Base-by-base conservation (phyloP, 148 eudicot genomes). In the Simmondsia chinensis region DNA sequence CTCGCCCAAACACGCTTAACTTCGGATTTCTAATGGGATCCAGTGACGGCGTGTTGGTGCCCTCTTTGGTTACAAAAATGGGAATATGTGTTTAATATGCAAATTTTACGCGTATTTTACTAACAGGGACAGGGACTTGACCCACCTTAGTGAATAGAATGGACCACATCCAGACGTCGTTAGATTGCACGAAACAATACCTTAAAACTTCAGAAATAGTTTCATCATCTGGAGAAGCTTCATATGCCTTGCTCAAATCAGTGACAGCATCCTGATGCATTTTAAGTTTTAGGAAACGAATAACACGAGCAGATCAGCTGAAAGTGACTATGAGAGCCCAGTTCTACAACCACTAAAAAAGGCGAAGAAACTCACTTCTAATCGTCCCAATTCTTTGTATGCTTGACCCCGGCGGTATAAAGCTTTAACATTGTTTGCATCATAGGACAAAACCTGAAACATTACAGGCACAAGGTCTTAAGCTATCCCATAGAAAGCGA, bases 381-480 rank as follows among this genome's bases (percentile, higher is more conserved):
- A 39, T 46, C 48, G 83, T 33, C 95, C 89, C 41, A 82, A 23
- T 50, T 76, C 95, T 69, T 70, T 82, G 59, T 82, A 82, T 35
- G 95, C 99, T 68, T 82, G 95, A 53, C 94, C 99, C 57, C 95
- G 78, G 37, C 95, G 93, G 42, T 91, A 91, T 16, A 85, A 74
- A 54, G 99, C 95, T 61, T 91, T 85, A 42, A 82, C 79, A 68
- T 91, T 91, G 47, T 64, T 75, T 22, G 56, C 60, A 63, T 91
- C 99, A 66, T 54, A 57, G 29, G 76, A 64, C 75, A 91, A 69
- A 22, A 82, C 94, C 95, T 91, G 76, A 30, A 53, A 35, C 54
- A 56, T 7, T 53, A 9, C 17, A 27, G 25, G 7, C 27, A 2
- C 12, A 35, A n/a, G 5, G 23, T 12, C 43, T 23, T 15, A 59